These are phyloP conservation scores for Melaleuca alternifolia DNA, from an alignment of 345 rosid species.

Conservation along the genomic window DNA sequence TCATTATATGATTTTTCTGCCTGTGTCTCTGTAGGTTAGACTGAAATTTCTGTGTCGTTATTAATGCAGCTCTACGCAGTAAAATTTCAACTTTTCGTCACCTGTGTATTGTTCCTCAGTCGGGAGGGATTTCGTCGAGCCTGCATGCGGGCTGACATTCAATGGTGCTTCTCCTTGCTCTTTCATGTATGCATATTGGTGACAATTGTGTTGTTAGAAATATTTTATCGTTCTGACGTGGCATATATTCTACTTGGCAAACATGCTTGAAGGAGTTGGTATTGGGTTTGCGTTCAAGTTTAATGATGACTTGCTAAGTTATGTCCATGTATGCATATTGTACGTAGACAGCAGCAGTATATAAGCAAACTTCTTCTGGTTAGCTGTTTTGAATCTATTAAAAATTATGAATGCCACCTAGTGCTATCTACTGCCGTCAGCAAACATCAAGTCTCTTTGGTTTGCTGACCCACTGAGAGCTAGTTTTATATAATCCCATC, in stretches of 20 bases:
- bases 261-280: neutral
- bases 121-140: conserved; percentile 90
- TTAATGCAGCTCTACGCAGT: conserved; percentile 67
- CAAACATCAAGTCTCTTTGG: neutral
- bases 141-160: conserved; percentile 69
- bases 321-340: neutral
- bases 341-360: neutral
- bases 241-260: neutral
- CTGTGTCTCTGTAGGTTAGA: neutral
- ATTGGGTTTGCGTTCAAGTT: neutral
- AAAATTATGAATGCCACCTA: neutral
- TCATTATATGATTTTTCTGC: neutral
- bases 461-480: neutral
- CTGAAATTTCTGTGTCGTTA: neutral
- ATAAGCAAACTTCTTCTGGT: neutral
- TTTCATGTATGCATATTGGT: neutral
- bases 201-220: neutral
- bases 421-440: neutral
- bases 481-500: neutral
- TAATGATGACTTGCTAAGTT: neutral
- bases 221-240: neutral
- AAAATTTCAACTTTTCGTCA: conserved; percentile 86
- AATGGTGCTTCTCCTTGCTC: conserved; percentile 26
- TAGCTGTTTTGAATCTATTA: neutral
- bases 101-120: conserved; percentile 79